These are phyloP conservation scores for Pythium oligandrum DNA, from an alignment of 352 stramenopile species.

Conservation along the genomic window DNA sequence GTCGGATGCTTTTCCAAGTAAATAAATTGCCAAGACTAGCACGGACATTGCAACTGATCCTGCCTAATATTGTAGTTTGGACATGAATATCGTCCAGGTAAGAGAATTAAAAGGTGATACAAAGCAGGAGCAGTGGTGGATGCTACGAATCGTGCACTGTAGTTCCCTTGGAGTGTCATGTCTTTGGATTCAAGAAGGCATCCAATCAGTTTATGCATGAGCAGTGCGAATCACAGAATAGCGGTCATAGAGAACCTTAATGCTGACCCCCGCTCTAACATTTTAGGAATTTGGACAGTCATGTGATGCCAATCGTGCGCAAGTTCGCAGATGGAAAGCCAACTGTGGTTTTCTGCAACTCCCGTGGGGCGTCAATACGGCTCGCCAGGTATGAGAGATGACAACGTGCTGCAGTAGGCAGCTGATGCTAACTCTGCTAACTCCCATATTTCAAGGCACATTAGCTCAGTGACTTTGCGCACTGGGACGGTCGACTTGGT, in stretches of 20 bases:
- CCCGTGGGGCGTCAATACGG: conserved; percentile 18
- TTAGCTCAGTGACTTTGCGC: conserved; percentile 4
- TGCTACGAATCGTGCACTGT: too few relatives aligned
- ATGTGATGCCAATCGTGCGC: conserved; percentile 34
- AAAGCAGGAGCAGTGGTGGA: too few relatives aligned
- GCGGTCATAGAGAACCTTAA: not conserved
- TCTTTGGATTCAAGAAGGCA: too few relatives aligned
- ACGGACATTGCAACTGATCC: too few relatives aligned
- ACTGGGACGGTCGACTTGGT: conserved; percentile 5
- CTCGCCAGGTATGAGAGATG: conserved; percentile 17
- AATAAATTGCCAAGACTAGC: not conserved
- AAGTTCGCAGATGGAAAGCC: conserved; percentile 28
- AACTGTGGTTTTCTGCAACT: conserved; percentile 57
- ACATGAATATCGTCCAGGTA: conserved; percentile 35
- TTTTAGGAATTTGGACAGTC: conserved; percentile 38
- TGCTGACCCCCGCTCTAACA: not conserved
- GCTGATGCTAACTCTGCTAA: too few relatives aligned
- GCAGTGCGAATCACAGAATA: not conserved
- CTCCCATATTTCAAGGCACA: not conserved
- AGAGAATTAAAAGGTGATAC: not conserved
- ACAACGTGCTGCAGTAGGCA: too few relatives aligned
- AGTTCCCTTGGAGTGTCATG: too few relatives aligned
- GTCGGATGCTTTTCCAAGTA: conserved; percentile 22
- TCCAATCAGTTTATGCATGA: not conserved
- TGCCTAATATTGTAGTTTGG: conserved; percentile 25